Evolutionary conservation across 192 early-diverging fungal species (phyloP).

Genomic region (Piromyces sp.): DNA sequence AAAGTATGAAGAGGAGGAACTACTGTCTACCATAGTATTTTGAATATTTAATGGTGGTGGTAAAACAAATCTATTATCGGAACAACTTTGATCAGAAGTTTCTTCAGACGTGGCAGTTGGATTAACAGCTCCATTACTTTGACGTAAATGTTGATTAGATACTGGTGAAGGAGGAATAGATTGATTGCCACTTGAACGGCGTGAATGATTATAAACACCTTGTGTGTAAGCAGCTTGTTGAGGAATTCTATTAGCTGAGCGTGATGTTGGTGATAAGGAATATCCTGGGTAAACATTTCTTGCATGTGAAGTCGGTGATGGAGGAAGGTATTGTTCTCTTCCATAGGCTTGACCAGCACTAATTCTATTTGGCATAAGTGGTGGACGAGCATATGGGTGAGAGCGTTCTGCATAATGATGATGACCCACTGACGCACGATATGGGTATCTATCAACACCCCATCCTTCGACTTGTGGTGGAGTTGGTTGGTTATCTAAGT

Average conservation of each 20-base stretch:
- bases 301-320: not conserved
- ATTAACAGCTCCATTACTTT: not conserved
- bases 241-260: not conserved
- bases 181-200: not conserved
- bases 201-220: not conserved
- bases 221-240: not conserved
- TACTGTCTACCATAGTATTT: not conserved
- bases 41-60: not conserved
- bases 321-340: not conserved
- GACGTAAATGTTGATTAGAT: not conserved
- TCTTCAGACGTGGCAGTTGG: not conserved
- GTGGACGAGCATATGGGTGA: not conserved
- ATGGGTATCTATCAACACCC: not conserved
- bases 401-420: not conserved
- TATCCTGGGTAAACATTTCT: not conserved
- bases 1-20: not conserved
- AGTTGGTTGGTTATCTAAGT: not conserved
- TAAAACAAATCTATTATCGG: not conserved
- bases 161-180: not conserved
- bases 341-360: not conserved
- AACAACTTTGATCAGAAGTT: not conserved
- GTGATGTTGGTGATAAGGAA: not conserved
- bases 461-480: not conserved
- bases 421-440: not conserved
- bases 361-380: not conserved